phyloP scores from a whole-genome alignment of 495 filamentous ascomycete genomes.

The Eremomyces bilateralis region DNA sequence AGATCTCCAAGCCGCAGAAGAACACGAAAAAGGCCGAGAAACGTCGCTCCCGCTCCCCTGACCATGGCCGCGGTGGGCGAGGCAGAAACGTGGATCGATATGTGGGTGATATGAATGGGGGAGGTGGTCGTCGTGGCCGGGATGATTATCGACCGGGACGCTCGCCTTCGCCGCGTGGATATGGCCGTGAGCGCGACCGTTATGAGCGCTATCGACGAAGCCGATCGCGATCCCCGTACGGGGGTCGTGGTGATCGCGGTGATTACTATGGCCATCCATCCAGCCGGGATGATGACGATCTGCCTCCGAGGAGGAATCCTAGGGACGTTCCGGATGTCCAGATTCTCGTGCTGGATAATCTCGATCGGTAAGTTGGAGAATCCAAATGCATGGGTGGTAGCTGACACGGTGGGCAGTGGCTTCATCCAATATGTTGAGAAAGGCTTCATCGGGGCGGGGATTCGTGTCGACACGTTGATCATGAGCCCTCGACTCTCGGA shows the following conservation, averaged over 20 bases:
- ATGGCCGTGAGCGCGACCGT: slow-evolving; percentile 31
- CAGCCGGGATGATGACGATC: slow-evolving; percentile 41
- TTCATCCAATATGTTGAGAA: slow-evolving; percentile 68
- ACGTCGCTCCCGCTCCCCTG: slow-evolving; percentile 50
- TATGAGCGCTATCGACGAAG: slow-evolving; percentile 27
- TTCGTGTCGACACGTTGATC: slow-evolving; percentile 56
- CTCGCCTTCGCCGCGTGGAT: slow-evolving; percentile 38
- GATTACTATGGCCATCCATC: slow-evolving; percentile 48
- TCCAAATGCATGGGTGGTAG: not conserved
- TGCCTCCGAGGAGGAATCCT: slow-evolving; percentile 50
- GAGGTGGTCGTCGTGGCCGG: slow-evolving; percentile 11
- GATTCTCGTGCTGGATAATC: slow-evolving; percentile 56
- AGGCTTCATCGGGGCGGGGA: slow-evolving; percentile 39
- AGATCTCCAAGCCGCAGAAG: slow-evolving; percentile 76
- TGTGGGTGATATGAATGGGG: slow-evolving; percentile 10
- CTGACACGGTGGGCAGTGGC: slow-evolving; percentile 24
- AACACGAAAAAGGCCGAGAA: slow-evolving; percentile 36
- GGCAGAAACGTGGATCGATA: slow-evolving; percentile 13
- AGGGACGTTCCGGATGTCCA: slow-evolving; percentile 80
- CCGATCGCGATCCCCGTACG: slow-evolving; percentile 28
- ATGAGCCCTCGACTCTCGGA: slow-evolving; percentile 59
- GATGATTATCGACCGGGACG: slow-evolving; percentile 44
- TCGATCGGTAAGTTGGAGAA: slow-evolving; percentile 37
- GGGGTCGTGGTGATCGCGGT: slow-evolving; percentile 23
- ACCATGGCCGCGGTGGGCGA: slow-evolving; percentile 28